Evolutionary conservation across 2,329 filamentous ascomycete species (phyloP).

Genomic region (Paracamarosporium sp.): DNA sequence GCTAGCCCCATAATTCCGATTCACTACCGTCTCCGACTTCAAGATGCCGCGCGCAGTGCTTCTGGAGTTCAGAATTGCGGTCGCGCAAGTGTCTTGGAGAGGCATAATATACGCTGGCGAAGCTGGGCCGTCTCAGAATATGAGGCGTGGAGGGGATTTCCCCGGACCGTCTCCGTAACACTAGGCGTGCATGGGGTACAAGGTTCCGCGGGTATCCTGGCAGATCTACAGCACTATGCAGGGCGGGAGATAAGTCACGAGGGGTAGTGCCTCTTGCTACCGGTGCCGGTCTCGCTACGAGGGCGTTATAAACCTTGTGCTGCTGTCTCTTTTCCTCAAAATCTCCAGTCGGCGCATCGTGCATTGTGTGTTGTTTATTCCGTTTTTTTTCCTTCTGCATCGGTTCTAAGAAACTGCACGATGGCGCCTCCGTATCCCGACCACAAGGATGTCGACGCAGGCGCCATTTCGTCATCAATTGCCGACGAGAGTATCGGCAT

Average conservation of each 20-base stretch:
- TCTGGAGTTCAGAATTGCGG: not conserved
- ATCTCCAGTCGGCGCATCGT: not conserved
- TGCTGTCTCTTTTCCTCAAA: not conserved
- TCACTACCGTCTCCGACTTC: not conserved
- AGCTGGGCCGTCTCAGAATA: not conserved
- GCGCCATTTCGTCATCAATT: not conserved
- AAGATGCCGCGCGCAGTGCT: too few species aligned
- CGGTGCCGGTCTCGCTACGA: not conserved
- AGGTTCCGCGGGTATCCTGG: not conserved
- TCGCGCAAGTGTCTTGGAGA: not conserved
- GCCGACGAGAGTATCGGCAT: not conserved
- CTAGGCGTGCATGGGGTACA: not conserved
- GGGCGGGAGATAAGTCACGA: not conserved
- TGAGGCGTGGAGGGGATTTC: not conserved
- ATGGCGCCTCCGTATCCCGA: not conserved
- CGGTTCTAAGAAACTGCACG: not conserved
- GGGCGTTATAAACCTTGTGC: not conserved
- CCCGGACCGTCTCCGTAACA: too few species aligned
- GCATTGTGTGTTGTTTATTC: not conserved
- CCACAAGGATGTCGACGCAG: not conserved
- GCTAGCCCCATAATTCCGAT: not conserved
- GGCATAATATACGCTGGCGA: not conserved
- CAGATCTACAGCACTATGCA: not conserved
- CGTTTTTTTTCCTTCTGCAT: not conserved
- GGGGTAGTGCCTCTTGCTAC: not conserved